Evolutionary conservation across 2,329 filamentous ascomycete species (phyloP), one percentile per base, ranked within the genome.

Genomic region (Drechslerella dactyloides): DNA sequence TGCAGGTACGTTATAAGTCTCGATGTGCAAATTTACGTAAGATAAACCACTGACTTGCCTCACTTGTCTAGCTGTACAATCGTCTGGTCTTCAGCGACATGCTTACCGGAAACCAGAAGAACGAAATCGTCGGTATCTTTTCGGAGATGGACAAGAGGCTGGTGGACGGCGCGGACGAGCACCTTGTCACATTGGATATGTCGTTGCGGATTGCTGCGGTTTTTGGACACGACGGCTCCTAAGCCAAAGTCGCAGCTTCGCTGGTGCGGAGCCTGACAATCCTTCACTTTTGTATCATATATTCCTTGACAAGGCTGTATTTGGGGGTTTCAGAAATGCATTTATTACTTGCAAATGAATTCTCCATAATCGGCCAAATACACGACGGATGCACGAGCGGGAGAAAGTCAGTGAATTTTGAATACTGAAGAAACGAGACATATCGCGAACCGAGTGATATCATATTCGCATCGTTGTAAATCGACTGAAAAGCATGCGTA

Each of bases 131-230:
- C 53, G 84, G 90, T 73, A 84, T 93, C 2, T 99, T 99, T 78
- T 97, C 93, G 0, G 93, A 97, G 79, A 85, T 93, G 27, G 94
- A 99, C 78, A 97, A 97, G 83, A 85, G 94, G 74, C 81, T 99
- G 52, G 89, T 96, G 4, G 96, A 99, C 79, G 94, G 94, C 7
- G 90, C 93, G 1, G 94, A 99, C 78, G 94, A 99, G 81, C 93
- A 99, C 79, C 82, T 99, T 23, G 68, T 72, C 35, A 72, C 27
- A 52, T 61, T 72, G 50, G 69, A 68, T 21, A 63, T 68, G 69
- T 68, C 63, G 44, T 44, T 73, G 44, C 58, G 62, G n/a, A 33
- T 68, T 15, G 69, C 69, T 7, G 62, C 52, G 7, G 61, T 66
- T 13, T 27, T 73, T 33, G 61, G 58, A 27, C 35, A 73, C n/a